A percentile compares a stretch with the other conserved stretches of the same genome.
Conservation (phyloP, 139 green algal species). For the Tetradesmus lagerheimii region DNA sequence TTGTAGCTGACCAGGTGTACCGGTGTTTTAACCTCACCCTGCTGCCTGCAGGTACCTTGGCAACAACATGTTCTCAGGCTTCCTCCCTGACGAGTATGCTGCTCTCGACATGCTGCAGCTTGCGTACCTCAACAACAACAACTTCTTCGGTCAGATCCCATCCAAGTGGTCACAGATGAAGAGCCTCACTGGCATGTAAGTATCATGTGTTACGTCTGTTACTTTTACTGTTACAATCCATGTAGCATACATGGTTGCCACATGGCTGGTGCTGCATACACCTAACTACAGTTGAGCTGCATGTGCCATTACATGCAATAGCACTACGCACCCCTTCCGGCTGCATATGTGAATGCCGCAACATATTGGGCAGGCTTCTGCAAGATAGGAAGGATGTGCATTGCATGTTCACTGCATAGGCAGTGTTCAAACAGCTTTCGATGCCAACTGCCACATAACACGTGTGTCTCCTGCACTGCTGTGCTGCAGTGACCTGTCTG, state of each 20-base stretch:
- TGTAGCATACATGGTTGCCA: too few species aligned
- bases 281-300: too few species aligned
- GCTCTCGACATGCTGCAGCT: background rate
- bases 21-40: too few species aligned
- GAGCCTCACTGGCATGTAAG: background rate
- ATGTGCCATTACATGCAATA: too few species aligned
- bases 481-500: background rate
- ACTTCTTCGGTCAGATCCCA: background rate
- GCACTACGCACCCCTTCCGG: too few species aligned
- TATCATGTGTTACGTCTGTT: background rate
- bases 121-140: background rate
- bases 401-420: background rate
- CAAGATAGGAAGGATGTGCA: background rate
- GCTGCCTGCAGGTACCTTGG: background rate
- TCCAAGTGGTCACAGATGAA: background rate
- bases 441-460: background rate
- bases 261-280: too few species aligned
- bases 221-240: too few species aligned
- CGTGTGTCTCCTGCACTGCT: background rate
- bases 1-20: too few species aligned
- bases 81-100: background rate
- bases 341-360: background rate
- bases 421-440: background rate
- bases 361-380: background rate
- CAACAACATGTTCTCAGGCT: background rate